Base-by-base conservation (phyloP, 257 asterid genomes). In the Rehmannia glutinosa region DNA sequence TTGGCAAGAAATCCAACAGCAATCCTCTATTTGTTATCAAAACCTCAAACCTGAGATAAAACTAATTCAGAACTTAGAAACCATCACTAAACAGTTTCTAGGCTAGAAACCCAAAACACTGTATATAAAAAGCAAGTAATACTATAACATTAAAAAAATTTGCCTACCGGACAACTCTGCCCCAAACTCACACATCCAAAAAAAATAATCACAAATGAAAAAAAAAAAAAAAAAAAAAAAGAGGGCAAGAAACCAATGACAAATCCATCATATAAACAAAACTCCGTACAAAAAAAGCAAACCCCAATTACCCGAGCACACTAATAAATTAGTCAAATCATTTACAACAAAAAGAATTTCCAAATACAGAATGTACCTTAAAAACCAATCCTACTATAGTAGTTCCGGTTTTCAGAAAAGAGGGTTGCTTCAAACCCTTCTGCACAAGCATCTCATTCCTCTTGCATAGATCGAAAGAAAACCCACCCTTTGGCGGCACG, bases 331-430 rank as follows among this genome's bases (percentile, higher is more conserved):
- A 62, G 21, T 38, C 59, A 28, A 51, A 61, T 23, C 50, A 64
- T 32, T 10, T 6, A 25, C 12, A 35, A 52, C 33, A 17, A 59
- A 19, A n/a, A 30, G 43, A 65, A 0, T 12, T 8, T 25, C 19
- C 39, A 7, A 32, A 45, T 47, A 19, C 24, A 32, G 3, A 46
- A 69, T 23, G 10, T 65, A 89, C 98, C 97, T 86, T 61, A 62
- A 86, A 92, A 76, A 92, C 76, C 70, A 92, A 73, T 27, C 98
- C 98, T 8, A 92, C 98, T 25, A 92, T 92, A 32, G 97, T 92
- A 41, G 98, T 92, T 46, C 98, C 98, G 51, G 98, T 92, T 82
- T 92, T 92, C 58, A 92, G 95, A 70, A 75, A 92, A 9, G 87
- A 74, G 10, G 95, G 83, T 47, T 62, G 46, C 59, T 82, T 79